phyloP scores from a whole-genome alignment of 2,329 filamentous ascomycete genomes.

The Aureobasidium sp. region DNA sequence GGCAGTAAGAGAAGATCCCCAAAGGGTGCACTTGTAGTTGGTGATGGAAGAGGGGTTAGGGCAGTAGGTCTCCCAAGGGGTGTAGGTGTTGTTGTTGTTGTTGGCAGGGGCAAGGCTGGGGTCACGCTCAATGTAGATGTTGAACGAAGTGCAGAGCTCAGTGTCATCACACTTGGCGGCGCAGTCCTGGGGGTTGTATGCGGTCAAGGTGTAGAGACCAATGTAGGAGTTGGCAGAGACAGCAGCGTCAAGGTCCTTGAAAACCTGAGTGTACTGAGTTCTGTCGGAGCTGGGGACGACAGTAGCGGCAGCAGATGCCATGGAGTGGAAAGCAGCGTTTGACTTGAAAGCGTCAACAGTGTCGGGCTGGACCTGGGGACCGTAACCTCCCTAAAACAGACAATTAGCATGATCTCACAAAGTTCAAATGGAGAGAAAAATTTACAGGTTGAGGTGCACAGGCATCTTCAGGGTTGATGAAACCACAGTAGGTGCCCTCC shows the following conservation, averaged over 20 bases:
- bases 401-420: background rate
- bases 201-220: slow-evolving; percentile 23
- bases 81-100: slow-evolving; percentile 20
- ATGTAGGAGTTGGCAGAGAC: slow-evolving; percentile 25
- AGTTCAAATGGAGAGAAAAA: background rate
- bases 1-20: slow-evolving; percentile 27
- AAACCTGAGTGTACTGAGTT: slow-evolving; percentile 22
- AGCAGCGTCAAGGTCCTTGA: slow-evolving; percentile 25
- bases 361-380: slow-evolving; percentile 21
- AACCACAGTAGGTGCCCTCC: slow-evolving; percentile 29
- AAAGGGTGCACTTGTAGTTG: slow-evolving; percentile 33
- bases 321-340: slow-evolving; percentile 20
- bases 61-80: slow-evolving; percentile 23
- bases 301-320: slow-evolving; percentile 16
- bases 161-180: slow-evolving; percentile 25
- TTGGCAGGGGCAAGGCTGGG: slow-evolving; percentile 25
- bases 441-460: slow-evolving; percentile 24
- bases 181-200: slow-evolving; percentile 25
- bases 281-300: slow-evolving; percentile 14
- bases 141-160: slow-evolving; percentile 27
- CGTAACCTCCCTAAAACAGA: slow-evolving; percentile 21
- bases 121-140: slow-evolving; percentile 29
- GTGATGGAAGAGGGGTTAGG: slow-evolving; percentile 30
- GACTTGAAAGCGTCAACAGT: slow-evolving; percentile 21
- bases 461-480: slow-evolving; percentile 31